Evolutionary conservation across 169 alveolate species (phyloP).

Genomic region (Plasmodium reichenowi): DNA sequence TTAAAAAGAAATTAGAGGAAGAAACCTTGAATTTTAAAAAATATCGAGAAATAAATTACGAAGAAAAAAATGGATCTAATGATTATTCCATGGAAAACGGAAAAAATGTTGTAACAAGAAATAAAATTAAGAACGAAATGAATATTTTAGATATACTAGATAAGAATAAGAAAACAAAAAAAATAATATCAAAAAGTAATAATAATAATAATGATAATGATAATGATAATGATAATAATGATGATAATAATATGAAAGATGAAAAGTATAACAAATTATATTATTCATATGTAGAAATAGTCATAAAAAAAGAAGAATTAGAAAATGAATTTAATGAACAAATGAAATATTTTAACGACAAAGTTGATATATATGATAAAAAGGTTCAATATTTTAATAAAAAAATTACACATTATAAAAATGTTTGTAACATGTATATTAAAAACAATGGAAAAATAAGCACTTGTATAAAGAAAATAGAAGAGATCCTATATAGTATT

Average conservation of each 20-base stretch:
- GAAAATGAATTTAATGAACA: conserved; percentile 26
- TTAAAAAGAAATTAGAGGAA: not conserved
- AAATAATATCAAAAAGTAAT: not conserved
- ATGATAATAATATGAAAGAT: not conserved
- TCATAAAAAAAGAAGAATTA: conserved; percentile 23
- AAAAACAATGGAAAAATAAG: not conserved
- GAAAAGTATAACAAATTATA: conserved; percentile 22
- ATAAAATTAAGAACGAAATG: too few species aligned
- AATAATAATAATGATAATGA: not conserved
- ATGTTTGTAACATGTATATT: conserved; percentile 14
- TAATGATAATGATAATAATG: not conserved
- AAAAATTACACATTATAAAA: conserved; percentile 33
- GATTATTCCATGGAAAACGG: not conserved
- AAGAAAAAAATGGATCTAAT: not conserved
- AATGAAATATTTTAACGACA: conserved; percentile 20
- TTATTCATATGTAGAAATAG: conserved; percentile 20
- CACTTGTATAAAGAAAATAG: not conserved
- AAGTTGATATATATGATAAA: not conserved
- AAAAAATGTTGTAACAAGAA: not conserved
- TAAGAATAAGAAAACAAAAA: not conserved
- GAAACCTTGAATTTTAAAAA: not conserved
- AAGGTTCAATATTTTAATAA: conserved; percentile 28
- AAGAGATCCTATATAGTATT: conserved; percentile 6
- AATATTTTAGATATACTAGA: too few species aligned
- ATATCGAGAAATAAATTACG: too few species aligned